These are phyloP conservation scores for Eucalyptus albens DNA, from an alignment of 345 rosid genomes.

Conservation along the genomic window DNA sequence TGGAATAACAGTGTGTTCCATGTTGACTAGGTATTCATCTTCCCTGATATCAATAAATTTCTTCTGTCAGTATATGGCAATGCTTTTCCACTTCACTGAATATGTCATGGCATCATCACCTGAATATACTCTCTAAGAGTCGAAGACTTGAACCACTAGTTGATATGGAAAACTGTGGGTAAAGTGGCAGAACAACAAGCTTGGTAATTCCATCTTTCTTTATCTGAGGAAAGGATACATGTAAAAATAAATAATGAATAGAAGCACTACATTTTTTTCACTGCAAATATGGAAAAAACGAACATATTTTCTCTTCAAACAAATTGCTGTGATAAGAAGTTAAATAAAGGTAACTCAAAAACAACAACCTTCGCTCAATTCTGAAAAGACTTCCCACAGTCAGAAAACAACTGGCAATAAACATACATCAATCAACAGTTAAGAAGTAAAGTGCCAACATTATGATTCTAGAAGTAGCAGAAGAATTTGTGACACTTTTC, in stretches of 20 bases:
- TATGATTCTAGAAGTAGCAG: neutral
- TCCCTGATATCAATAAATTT: constrained; percentile 40
- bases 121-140: constrained; percentile 85
- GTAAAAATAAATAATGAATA: neutral
- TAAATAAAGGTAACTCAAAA: neutral
- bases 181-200: constrained; percentile 97
- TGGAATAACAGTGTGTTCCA: constrained; percentile 98
- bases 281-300: neutral
- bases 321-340: neutral
- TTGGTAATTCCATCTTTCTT: constrained; percentile 81
- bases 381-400: neutral
- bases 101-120: constrained; percentile 26
- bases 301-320: neutral
- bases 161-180: constrained; percentile 98
- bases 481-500: neutral
- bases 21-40: constrained; percentile 95
- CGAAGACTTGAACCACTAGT: constrained; percentile 98
- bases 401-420: neutral
- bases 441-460: neutral
- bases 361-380: neutral
- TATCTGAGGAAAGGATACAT: constrained; percentile 29
- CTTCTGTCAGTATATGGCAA: neutral
- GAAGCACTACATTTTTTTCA: neutral
- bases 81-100: neutral
- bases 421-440: neutral